Evolutionary conservation across 768 basidiomycete species (phyloP), one percentile per base, ranked within the genome.

Genomic region (Suillus placidus): DNA sequence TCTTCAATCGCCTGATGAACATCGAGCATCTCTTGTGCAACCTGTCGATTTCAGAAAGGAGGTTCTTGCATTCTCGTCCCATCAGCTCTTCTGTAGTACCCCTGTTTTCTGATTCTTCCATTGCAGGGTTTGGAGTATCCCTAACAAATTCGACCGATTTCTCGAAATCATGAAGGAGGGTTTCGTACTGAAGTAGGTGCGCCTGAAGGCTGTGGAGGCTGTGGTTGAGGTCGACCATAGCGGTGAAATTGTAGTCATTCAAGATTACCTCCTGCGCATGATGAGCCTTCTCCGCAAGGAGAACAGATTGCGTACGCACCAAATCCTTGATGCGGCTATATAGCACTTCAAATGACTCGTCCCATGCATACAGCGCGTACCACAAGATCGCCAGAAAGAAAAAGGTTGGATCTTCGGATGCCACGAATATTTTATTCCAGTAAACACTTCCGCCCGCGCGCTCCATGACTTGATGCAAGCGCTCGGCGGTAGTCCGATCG

Each of bases 321-420:
- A 86, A 70, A 62, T 66, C 77, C 57, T 79, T 80, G n/a, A 85
- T 81, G 66, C 85, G 83, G 10, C 67, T 63, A 66, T 84, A 84
- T 34, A 86, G 65, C 18, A 73, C 70, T 68, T 85, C 84, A 37
- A 85, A 74, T 4, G 82, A 73, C 70, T 87, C 84, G 61, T 86
- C 85, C 83, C 84, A 86, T 0, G 83, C 79, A 69, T 86, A 85
- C 13, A 85, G 70, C 2, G 82, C 80, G 65, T 84, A 83, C 85
- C 85, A 86, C 43, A 86, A 69, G 20, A 83, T 71, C 52, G 79
- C 76, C 16, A 86, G 66, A 42, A 86, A 74, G 38, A 86, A 74
- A 32, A 85, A 84, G 1, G 83, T 86, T 6, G 84, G 82, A 64
- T 85, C 84, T 7, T 70, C 72, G 66, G 18, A 65, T 43, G 62